phyloP scores from a whole-genome alignment of 257 asterid genomes.

The Catharanthus roseus region DNA sequence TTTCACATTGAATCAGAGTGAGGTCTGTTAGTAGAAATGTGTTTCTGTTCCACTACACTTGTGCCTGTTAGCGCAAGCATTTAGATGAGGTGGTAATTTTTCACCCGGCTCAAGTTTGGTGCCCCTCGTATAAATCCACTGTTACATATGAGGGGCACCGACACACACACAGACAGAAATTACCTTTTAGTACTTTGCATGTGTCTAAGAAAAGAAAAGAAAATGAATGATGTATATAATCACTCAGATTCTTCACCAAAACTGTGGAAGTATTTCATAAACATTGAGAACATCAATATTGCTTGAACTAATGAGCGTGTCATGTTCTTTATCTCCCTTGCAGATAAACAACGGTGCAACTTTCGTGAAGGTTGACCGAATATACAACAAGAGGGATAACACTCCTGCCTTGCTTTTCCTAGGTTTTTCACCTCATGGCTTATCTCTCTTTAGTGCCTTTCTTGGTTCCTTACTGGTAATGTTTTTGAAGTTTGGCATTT shows the following conservation, averaged over 20 bases:
- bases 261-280: not conserved
- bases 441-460: conserved; percentile 13
- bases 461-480: conserved; percentile 12
- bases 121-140: too few relatives aligned
- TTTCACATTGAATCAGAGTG: not conserved
- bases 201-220: not conserved
- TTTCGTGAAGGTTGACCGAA: conserved; percentile 69
- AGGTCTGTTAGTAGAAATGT: not conserved
- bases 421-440: conserved; percentile 39
- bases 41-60: too few relatives aligned
- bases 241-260: not conserved
- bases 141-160: too few relatives aligned
- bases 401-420: conserved; percentile 86
- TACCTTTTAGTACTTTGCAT: not conserved
- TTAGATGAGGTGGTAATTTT: not conserved
- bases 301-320: not conserved
- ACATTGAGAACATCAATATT: not conserved
- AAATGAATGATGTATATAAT: not conserved
- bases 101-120: not conserved
- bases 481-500: conserved; percentile 1
- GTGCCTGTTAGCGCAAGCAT: not conserved
- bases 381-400: conserved; percentile 60
- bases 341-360: conserved; percentile 77
- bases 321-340: conserved; percentile 16
- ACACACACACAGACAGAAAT: not conserved